These are phyloP conservation scores for Ustilago hordei DNA, from an alignment of 1,284 basidiomycete genomes.

Conservation along the genomic window DNA sequence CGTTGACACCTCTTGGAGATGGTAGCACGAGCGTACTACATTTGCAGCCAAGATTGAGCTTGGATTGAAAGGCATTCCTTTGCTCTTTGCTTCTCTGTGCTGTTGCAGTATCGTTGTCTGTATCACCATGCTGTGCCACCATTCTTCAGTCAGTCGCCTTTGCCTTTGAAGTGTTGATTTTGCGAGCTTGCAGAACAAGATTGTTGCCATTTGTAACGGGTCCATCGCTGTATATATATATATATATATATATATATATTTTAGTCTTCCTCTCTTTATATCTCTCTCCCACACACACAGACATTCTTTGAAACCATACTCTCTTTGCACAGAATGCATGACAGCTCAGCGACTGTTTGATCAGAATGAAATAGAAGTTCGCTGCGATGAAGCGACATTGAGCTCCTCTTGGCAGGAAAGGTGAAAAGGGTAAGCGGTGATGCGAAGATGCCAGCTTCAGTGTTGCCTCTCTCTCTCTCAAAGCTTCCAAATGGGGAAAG, in stretches of 20 bases:
- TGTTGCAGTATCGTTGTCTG: slow-evolving; percentile 2
- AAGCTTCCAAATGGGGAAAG: too few species aligned
- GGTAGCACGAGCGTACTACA: slow-evolving; percentile 53
- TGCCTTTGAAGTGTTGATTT: not conserved
- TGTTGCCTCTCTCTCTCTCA: too few species aligned
- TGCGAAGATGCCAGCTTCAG: too few species aligned
- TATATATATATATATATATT: not conserved
- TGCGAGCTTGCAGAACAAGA: slow-evolving; percentile 11
- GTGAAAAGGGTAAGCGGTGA: too few species aligned
- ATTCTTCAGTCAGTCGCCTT: not conserved
- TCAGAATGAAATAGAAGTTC: too few species aligned
- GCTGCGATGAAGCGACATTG: too few species aligned
- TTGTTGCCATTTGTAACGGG: slow-evolving; percentile 21
- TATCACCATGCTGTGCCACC: slow-evolving; percentile 5
- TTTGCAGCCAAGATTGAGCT: slow-evolving; percentile 50
- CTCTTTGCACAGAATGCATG: slow-evolving; percentile 4
- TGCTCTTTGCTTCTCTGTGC: not conserved
- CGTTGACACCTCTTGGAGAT: slow-evolving; percentile 41
- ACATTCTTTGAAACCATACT: slow-evolving; percentile 12
- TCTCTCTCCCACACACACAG: slow-evolving; percentile 1
- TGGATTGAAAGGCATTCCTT: slow-evolving; percentile 24
- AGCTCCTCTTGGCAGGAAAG: too few species aligned
- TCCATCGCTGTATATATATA: slow-evolving; percentile 26
- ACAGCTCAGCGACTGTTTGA: too few species aligned
- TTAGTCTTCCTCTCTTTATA: slow-evolving; percentile 1